These are phyloP conservation scores for Apiotrichum porosum DNA, from an alignment of 1,284 basidiomycete genomes.

Conservation along the genomic window DNA sequence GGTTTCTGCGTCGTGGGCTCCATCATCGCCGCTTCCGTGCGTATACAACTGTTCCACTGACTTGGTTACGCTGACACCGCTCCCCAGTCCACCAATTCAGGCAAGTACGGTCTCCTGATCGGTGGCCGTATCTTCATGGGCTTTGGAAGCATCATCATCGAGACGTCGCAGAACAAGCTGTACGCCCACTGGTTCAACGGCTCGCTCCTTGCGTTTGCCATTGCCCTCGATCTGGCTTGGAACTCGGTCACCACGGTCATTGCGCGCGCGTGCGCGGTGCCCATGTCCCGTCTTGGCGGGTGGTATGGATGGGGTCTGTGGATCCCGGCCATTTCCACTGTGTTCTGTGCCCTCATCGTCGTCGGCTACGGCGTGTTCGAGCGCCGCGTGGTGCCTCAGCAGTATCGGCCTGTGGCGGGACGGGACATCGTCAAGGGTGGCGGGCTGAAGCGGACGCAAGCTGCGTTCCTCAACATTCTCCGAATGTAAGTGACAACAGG, in stretches of 20 bases:
- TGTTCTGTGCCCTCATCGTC: constrained; percentile 11
- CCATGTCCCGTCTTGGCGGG: constrained; percentile 33
- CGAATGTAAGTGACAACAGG: constrained; percentile 3
- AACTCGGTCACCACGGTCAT: constrained; percentile 32
- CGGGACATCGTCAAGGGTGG: neutral
- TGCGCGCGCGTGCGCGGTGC: constrained; percentile 29
- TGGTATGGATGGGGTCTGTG: constrained; percentile 42
- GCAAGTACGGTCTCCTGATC: constrained; percentile 28
- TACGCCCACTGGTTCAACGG: constrained; percentile 44
- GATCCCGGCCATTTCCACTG: constrained; percentile 11
- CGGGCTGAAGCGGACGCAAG: neutral
- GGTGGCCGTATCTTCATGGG: constrained; percentile 37
- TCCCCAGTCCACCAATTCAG: constrained; percentile 19
- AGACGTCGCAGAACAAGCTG: constrained; percentile 34
- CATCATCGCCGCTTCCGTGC: constrained; percentile 31
- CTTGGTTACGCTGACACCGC: constrained; percentile 11
- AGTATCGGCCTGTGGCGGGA: constrained; percentile 15
- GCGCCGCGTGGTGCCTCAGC: constrained; percentile 22
- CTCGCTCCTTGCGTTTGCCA: constrained; percentile 27
- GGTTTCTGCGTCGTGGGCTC: constrained; percentile 40
- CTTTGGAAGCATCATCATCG: constrained; percentile 26
- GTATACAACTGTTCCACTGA: constrained; percentile 22
- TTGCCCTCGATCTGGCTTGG: constrained; percentile 40
- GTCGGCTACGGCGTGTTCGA: constrained; percentile 31
- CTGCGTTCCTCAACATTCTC: constrained; percentile 8